Conservation (phyloP, 306 rosid genomes). For the Begonia fuchsioides region DNA sequence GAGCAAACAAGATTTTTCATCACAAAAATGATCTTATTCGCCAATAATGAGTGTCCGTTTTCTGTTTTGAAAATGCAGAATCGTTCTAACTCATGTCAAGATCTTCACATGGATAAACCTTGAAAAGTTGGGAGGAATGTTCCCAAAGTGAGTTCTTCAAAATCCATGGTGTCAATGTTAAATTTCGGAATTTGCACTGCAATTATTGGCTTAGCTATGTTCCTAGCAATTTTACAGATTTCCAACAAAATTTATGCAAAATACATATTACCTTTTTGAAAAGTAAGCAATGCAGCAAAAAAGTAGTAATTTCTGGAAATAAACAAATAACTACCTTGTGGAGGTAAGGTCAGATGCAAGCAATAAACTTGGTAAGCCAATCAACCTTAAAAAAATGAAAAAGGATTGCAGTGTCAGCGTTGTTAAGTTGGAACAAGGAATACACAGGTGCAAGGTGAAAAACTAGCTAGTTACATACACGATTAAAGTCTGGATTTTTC, state of each 20-base stretch:
- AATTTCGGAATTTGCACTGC: slow-evolving; percentile 69
- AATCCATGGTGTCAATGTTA: slow-evolving; percentile 64
- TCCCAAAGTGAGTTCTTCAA: slow-evolving; percentile 67
- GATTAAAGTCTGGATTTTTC: slow-evolving; percentile 83
- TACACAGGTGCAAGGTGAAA: background rate
- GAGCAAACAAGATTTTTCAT: no score
- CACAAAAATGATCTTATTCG: no score
- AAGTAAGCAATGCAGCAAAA: no score
- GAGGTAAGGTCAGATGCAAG: slow-evolving; percentile 89
- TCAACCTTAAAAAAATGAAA: slow-evolving; percentile 36
- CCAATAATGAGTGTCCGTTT: no score
- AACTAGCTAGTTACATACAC: slow-evolving; percentile 28
- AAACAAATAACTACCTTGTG: slow-evolving; percentile 50
- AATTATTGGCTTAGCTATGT: slow-evolving; percentile 69
- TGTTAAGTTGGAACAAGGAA: slow-evolving; percentile 2
- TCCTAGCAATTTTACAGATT: slow-evolving; percentile 60
- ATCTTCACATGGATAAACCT: slow-evolving; percentile 22
- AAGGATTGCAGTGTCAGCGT: background rate
- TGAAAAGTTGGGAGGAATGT: slow-evolving; percentile 83
- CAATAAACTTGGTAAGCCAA: slow-evolving; percentile 71
- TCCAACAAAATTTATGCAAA: slow-evolving; percentile 22
- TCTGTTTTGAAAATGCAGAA: no score
- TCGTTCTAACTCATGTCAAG: no score
- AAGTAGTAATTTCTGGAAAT: no score
- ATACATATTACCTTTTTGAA: no score